phyloP scores from a whole-genome alignment of 495 filamentous ascomycete species.

The Neurospora sp. region DNA sequence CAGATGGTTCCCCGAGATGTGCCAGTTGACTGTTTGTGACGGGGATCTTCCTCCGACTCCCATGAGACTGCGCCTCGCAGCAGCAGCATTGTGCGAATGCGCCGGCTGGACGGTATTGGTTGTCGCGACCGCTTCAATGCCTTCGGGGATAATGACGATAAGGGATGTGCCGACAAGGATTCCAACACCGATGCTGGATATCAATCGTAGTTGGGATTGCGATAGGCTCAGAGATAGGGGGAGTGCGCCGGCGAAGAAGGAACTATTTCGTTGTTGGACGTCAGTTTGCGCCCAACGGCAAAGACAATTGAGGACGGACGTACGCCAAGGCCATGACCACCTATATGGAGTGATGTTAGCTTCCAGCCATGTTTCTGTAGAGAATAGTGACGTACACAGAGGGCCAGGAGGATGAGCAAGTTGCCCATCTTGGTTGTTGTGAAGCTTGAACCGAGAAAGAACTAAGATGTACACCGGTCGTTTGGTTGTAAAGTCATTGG shows the following conservation, averaged over 20 bases:
- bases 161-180: conserved; percentile 89
- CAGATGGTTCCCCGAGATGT: background rate
- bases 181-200: conserved; percentile 88
- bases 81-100: conserved; percentile 27
- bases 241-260: conserved; percentile 87
- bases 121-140: conserved; percentile 81
- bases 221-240: conserved; percentile 85
- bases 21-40: background rate
- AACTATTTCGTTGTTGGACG: conserved; percentile 43
- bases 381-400: conserved; percentile 40
- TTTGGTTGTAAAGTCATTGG: conserved; percentile 1
- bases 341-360: conserved; percentile 20
- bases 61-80: background rate
- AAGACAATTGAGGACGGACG: conserved; percentile 19
- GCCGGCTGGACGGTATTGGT: conserved; percentile 28
- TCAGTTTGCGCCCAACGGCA: conserved; percentile 16
- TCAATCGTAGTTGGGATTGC: conserved; percentile 76
- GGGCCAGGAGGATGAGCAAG: conserved; percentile 72
- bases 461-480: background rate
- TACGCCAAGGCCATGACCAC: conserved; percentile 93
- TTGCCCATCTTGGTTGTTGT: conserved; percentile 49
- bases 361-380: conserved; percentile 5
- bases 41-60: background rate
- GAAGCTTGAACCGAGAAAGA: background rate
- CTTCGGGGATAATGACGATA: conserved; percentile 96